Base-by-base conservation (phyloP, 768 basidiomycete species). In the Erythrobasidium yunnanense region DNA sequence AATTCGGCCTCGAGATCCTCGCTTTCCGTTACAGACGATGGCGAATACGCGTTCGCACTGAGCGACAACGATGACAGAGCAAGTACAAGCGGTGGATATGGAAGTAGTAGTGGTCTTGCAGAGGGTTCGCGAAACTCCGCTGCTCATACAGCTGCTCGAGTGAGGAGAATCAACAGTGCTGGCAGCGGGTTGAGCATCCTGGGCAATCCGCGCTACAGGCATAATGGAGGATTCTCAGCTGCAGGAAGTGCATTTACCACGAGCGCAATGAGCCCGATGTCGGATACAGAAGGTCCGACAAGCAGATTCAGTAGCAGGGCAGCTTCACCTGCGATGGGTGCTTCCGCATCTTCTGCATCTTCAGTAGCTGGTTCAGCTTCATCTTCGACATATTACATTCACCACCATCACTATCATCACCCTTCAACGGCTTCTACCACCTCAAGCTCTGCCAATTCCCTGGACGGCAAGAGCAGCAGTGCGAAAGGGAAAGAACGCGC, bases 401-500 rank as follows among this genome's bases (percentile, higher is more conserved):
- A 22, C 29, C 29, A 52, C 29, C 50, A 52, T 23, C 50, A 52
- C 29, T 52, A 52, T 23, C 50, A 22, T 23, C 50, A 52, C 29
- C 42, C 42, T 45, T 20, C 15, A 20, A 20, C 15, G 22, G 15
- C 15, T 15, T 30, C 50, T 11, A 22, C 18, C 50, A 30, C 7
- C n/a, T 34, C 3, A 47, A 42, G 34, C 25, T 25, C 17, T 45
- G 45, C 34, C 34, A 42, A 17, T 42, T 23, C 38, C 29, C 34
- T 47, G 22, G 47, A 45, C 27, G 7, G 56, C 45, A 17, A 46
- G 38, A 46, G 45, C 18, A 15, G 35, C 56, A 34, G 27, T 23
- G 8, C 34, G 38, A 46, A 63, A 63, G 27, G 46, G 29, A 63
- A 63, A 47, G 60, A 51, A 4, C 47, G 49, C n/a, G 33, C 32